Evolutionary conservation across 2,329 filamentous ascomycete species (phyloP), one percentile per base, ranked within the genome.

Genomic region (Neoascochyta sp.): DNA sequence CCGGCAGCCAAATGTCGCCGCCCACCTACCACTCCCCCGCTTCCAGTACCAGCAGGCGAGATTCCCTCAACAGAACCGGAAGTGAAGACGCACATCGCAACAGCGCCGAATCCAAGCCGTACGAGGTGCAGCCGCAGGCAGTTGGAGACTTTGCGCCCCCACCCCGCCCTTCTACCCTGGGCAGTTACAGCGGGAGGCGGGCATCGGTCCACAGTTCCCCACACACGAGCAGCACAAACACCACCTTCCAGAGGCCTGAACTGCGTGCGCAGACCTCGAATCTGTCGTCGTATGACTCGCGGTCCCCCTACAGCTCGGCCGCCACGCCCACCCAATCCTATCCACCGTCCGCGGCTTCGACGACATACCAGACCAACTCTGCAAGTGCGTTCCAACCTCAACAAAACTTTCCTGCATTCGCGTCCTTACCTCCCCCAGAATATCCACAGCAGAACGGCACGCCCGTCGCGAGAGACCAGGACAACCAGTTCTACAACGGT

Each of bases 331-430:
- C 68, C 66, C 52, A 67, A 53, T 51, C 71, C 70, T 51, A 66
- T 67, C 30, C 65, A 46, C 44, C 66, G 51, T 50, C 73, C 63
- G 25, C 67, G 7, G 38, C 48, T 65, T 24, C 74, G 70, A 34
- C 57, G 59, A 22, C 50, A 42, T 63, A 59, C 33, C 55, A 54
- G 26, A 42, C 27, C 27, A 57, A 40, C 16, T 57, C 60, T 31
- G 42, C 47, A 31, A 57, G 62, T 38, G 57, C 62, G 22, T 84
- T 78, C 52, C 74, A 79, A 14, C 62, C 69, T 20, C 75, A 80
- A 33, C 73, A 80, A 41, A 80, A 74, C 41, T 80, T 81, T 37
- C 70, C 78, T 16, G 71, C 75, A 0, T 81, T 84, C 47, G 74
- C 57, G 7, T 54, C 72, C 34, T 63, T 84, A 25, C 78, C 80